Evolutionary conservation across 73 alveolate species (phyloP).

Genomic region (Paramecium biaurelia): DNA sequence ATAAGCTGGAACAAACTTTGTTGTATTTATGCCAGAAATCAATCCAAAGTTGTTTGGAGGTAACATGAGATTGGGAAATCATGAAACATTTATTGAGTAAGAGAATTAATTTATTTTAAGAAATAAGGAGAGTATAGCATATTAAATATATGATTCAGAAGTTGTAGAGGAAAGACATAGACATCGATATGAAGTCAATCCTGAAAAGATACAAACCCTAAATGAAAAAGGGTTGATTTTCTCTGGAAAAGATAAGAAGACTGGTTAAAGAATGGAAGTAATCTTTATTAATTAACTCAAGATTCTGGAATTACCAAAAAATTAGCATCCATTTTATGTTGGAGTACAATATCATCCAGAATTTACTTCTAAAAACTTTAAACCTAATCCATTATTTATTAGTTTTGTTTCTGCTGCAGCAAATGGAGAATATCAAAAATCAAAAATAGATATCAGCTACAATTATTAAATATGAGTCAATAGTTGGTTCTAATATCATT

Average conservation of each 20-base stretch:
- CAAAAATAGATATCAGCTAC: background rate
- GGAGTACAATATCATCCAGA: conserved; percentile 81
- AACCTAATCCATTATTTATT: conserved; percentile 68
- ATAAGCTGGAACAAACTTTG: conserved; percentile 19
- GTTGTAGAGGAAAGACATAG: conserved; percentile 75
- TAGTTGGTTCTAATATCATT: background rate
- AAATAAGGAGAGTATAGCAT: conserved; percentile 65
- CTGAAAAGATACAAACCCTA: conserved; percentile 22
- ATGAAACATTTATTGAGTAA: conserved; percentile 45
- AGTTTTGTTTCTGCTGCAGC: conserved; percentile 66
- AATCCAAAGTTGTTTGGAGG: conserved; percentile 67
- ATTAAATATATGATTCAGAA: conserved; percentile 52
- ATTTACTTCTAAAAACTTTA: conserved; percentile 65
- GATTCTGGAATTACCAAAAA: conserved; percentile 35
- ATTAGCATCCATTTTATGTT: conserved; percentile 74
- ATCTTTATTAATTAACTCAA: background rate
- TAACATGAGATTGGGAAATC: conserved; percentile 77
- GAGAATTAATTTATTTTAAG: background rate
- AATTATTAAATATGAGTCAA: background rate
- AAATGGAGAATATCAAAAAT: background rate
- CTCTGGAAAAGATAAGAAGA: conserved; percentile 68
- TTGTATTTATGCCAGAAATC: conserved; percentile 72
- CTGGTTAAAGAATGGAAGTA: conserved; percentile 69
- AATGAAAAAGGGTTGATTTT: conserved; percentile 68
- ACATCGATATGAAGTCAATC: conserved; percentile 79